Percentiles rank a stretch among this genome's conserved stretches.
These are phyloP conservation scores for Penicillium sp. DNA, from an alignment of 2,329 filamentous ascomycete species.

Conservation along the genomic window DNA sequence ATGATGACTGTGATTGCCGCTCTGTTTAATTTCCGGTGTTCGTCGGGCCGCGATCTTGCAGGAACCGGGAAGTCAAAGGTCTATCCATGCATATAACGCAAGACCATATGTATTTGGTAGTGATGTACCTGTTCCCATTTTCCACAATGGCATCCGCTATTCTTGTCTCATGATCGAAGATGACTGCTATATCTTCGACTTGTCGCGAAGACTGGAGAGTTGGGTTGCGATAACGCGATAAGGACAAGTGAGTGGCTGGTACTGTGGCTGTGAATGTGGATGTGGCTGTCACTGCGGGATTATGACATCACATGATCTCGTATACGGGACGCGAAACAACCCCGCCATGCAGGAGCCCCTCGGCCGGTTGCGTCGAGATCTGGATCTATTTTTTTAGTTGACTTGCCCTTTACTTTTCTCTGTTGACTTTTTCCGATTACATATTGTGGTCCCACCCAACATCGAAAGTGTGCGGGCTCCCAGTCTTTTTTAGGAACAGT, in stretches of 20 bases:
- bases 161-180: neutral
- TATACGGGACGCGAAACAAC: slow-evolving; percentile 21
- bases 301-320: slow-evolving; percentile 10
- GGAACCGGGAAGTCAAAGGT: neutral
- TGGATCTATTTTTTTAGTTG: slow-evolving; percentile 7
- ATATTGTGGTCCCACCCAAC: neutral
- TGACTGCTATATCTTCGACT: neutral
- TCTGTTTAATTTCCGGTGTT: slow-evolving; percentile 5
- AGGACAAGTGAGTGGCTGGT: slow-evolving; percentile 3
- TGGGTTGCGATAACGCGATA: slow-evolving; percentile 19
- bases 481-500: neutral
- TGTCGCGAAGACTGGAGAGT: neutral
- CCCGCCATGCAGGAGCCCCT: slow-evolving; percentile 28
- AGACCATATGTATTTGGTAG: neutral
- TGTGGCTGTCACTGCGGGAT: slow-evolving; percentile 1
- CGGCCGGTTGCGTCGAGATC: slow-evolving; percentile 25
- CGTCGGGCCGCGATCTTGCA: slow-evolving; percentile 11
- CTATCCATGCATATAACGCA: slow-evolving; percentile 3
- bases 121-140: neutral
- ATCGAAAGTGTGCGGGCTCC: neutral
- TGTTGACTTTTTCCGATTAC: neutral
- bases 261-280: neutral
- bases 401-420: neutral
- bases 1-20: slow-evolving; percentile 23
- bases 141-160: slow-evolving; percentile 3